Evolutionary conservation across 1,284 basidiomycete genomes (phyloP).

Genomic region (Athelia psychrophila): DNA sequence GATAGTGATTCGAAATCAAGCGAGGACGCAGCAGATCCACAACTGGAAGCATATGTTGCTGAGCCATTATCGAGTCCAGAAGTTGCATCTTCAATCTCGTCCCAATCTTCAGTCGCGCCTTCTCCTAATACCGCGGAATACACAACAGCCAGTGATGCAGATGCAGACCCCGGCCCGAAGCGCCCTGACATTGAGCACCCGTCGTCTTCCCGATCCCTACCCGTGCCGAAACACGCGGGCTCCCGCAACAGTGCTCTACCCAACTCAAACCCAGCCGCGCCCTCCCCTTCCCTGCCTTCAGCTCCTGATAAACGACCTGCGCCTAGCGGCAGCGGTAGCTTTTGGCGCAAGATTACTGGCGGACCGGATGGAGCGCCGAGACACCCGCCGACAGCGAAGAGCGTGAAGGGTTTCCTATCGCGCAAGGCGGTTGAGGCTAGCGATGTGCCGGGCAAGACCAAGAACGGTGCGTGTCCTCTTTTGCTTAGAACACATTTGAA

Average conservation of each 20-base stretch:
- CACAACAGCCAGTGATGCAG: too few species aligned
- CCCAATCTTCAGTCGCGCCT: too few species aligned
- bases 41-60: too few species aligned
- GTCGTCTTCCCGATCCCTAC: neutral
- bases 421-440: neutral
- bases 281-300: neutral
- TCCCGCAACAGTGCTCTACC: neutral
- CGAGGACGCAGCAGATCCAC: too few species aligned
- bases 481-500: too few species aligned
- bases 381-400: neutral
- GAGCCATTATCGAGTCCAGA: too few species aligned
- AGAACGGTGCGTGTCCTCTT: neutral
- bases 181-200: too few species aligned
- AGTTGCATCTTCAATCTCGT: too few species aligned
- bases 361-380: neutral
- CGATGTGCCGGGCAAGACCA: neutral
- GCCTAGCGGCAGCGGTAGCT: neutral
- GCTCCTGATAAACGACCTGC: neutral
- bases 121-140: too few species aligned
- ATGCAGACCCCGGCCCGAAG: too few species aligned
- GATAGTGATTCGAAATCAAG: too few species aligned
- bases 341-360: neutral
- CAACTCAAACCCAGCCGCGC: neutral
- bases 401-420: neutral
- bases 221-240: neutral